phyloP scores from a whole-genome alignment of 495 filamentous ascomycete genomes.

The Gamarada debralockiae region DNA sequence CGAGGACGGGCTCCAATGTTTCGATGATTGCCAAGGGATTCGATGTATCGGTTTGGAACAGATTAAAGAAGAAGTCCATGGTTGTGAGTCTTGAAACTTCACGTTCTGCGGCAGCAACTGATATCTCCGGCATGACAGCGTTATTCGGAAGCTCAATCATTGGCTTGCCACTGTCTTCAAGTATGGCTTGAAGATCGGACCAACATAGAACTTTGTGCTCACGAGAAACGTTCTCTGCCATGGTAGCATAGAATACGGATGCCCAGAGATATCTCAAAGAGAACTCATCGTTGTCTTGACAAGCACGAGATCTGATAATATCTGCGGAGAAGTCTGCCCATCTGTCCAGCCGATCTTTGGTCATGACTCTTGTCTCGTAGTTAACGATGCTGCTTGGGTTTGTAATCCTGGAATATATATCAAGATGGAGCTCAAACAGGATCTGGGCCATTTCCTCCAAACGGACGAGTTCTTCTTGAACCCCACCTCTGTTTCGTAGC shows the following conservation, averaged over 20 bases:
- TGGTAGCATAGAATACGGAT: constrained; percentile 67
- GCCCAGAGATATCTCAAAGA: constrained; percentile 77
- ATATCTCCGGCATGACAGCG: constrained; percentile 83
- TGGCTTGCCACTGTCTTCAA: constrained; percentile 32
- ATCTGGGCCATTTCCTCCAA: constrained; percentile 63
- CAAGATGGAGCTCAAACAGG: constrained; percentile 85
- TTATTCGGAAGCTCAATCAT: constrained; percentile 78
- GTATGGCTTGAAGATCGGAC: constrained; percentile 53
- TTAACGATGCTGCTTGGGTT: constrained; percentile 69
- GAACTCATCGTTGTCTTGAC: constrained; percentile 39
- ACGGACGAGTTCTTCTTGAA: constrained; percentile 1
- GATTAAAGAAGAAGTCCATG: constrained; percentile 89
- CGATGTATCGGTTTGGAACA: constrained; percentile 64
- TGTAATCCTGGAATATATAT: constrained; percentile 74
- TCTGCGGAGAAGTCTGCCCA: constrained; percentile 73
- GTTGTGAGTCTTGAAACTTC: constrained; percentile 90
- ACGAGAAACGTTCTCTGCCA: constrained; percentile 61
- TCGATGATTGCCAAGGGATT: constrained; percentile 83
- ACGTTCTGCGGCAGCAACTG: constrained; percentile 71
- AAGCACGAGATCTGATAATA: constrained; percentile 42
- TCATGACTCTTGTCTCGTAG: constrained; percentile 48
- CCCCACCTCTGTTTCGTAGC: background rate
- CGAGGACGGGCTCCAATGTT: constrained; percentile 86
- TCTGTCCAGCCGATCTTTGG: constrained; percentile 65
- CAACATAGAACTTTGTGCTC: constrained; percentile 81